Base-by-base conservation (phyloP, 1,284 basidiomycete species). In the Phellopilus nigrolimitatus region DNA sequence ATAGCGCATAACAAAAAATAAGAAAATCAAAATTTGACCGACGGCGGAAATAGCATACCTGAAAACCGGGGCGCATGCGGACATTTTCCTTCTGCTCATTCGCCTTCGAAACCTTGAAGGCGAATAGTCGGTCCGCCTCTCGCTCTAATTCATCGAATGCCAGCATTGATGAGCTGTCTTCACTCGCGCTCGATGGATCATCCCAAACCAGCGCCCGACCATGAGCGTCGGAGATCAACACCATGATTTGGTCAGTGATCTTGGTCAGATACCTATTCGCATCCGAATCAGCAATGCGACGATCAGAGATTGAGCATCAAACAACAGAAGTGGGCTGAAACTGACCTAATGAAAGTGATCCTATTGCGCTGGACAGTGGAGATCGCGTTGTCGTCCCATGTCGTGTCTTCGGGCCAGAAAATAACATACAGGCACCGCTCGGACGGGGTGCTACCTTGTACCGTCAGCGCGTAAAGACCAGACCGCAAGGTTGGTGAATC, bases 401-500 rank as follows among this genome's bases (percentile, higher is more conserved):
- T 83, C 0, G 66, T 69, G 31, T 78, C 70, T 56, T 84, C 77
- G 0, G 80, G 81, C 80, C 81, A 84, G 52, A 78, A 81, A 3
- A 84, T 57, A 17, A 78, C 69, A 51, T 73, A 78, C 1, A 75
- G 39, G 21, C 67, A 61, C 33, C 66, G 46, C 8, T 43, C 51
- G 15, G 39, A 58, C 10, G 55, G 24, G 1, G 25, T 33, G 8
- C 50, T 49, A 13, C 54, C 19, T n/a, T 52, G 36, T 12, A 31
- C 40, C 3, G 55, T 43, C 2, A 59, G 44, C 2, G 59, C 58
- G 50, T 82, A 82, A 8, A 82, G 60, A 4, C 79, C 79, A 13
- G 79, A 75, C 1, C 74, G 69, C 27, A 82, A 64, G 7, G 36
- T 47, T 0, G 71, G 71, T 17, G 62, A 56, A 13, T 52, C 43